phyloP scores from a whole-genome alignment of 1,139 yeast genomes.

The Pneumocystis wakefieldiae region DNA sequence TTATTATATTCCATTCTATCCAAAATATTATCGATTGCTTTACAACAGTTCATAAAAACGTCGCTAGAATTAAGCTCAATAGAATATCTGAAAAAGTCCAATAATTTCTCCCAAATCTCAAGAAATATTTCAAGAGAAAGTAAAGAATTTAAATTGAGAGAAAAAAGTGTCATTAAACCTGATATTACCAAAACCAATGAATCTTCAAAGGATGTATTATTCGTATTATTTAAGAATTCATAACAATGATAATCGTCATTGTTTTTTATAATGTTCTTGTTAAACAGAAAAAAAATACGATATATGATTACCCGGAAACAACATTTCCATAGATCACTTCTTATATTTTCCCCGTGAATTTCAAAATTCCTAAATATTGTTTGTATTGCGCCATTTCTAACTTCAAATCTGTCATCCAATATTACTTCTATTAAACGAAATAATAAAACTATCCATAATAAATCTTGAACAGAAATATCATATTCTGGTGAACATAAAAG shows the following conservation, averaged over 20 bases:
- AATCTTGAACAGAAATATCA: background rate
- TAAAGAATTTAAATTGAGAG: background rate
- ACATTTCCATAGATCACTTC: background rate
- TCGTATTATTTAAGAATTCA: background rate
- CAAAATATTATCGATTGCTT: background rate
- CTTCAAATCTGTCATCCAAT: constrained; percentile 6
- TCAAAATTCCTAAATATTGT: constrained; percentile 5
- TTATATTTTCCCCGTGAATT: background rate
- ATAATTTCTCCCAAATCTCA: background rate
- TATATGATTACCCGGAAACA: background rate
- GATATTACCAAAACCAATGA: background rate
- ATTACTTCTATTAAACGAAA: constrained; percentile 4
- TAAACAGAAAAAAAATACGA: background rate
- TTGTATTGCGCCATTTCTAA: constrained; percentile 7
- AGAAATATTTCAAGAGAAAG: background rate
- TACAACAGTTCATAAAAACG: background rate
- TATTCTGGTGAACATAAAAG: background rate
- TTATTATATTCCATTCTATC: background rate
- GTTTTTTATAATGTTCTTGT: background rate
- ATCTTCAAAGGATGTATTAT: background rate
- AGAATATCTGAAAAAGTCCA: background rate
- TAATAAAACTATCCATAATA: constrained; percentile 6
- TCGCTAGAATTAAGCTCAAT: background rate
- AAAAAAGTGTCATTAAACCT: background rate
- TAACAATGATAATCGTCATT: background rate